These are phyloP conservation scores for Apostasia shenzhenica DNA, from an alignment of 106 monocot species.

Conservation along the genomic window DNA sequence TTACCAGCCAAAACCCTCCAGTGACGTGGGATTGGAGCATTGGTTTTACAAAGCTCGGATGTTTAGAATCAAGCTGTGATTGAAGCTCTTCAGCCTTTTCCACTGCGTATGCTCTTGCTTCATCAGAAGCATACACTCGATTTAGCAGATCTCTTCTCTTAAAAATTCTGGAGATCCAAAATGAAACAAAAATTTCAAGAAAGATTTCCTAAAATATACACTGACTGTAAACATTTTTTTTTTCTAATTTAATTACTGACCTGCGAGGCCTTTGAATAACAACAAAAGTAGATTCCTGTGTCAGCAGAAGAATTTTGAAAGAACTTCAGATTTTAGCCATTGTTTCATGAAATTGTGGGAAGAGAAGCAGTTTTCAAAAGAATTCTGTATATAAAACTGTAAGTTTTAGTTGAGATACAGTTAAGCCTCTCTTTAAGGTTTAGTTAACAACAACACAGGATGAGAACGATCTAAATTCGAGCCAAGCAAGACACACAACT, in stretches of 20 bases:
- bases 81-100: slow-evolving; percentile 44
- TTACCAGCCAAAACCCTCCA: slow-evolving; percentile 94
- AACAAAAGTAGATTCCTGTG: slow-evolving; percentile 8
- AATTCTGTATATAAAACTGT: not conserved
- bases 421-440: not conserved
- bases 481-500: too few species aligned
- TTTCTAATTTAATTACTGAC: slow-evolving; percentile 14
- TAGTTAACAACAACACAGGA: too few species aligned
- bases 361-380: not conserved
- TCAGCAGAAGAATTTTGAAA: not conserved
- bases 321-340: not conserved
- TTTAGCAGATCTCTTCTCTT: slow-evolving; percentile 23
- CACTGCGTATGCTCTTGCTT: slow-evolving; percentile 51
- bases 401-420: not conserved
- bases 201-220: not conserved
- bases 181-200: not conserved
- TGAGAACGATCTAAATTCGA: too few species aligned
- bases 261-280: slow-evolving; percentile 22
- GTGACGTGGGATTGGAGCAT: slow-evolving; percentile 86
- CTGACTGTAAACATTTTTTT: not conserved
- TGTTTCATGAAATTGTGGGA: not conserved
- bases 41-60: slow-evolving; percentile 67
- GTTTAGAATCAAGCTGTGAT: slow-evolving; percentile 24
- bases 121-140: slow-evolving; percentile 70
- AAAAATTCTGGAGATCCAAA: not conserved